phyloP scores from a whole-genome alignment of 192 early-diverging fungal genomes.

The Coemansia sp. region DNA sequence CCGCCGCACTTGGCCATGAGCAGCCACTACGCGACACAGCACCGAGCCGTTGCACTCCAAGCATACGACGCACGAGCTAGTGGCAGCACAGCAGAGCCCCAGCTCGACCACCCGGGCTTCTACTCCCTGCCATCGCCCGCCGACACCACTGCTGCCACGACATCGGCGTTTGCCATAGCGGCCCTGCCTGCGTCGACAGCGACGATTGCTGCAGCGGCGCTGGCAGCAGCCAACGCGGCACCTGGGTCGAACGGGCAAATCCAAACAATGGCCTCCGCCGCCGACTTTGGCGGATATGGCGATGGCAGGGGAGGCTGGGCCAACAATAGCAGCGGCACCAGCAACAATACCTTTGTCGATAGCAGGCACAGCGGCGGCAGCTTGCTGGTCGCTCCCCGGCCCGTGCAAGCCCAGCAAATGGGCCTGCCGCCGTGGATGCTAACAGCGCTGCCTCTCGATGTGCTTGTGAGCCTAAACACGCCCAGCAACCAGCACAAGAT shows the following conservation, averaged over 20 bases:
- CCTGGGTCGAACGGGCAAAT: conserved; percentile 5
- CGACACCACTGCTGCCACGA: conserved; percentile 10
- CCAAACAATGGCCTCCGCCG: conserved; percentile 17
- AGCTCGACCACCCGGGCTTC: neutral
- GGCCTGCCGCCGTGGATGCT: conserved; percentile 47
- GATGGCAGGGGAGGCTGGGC: conserved; percentile 7
- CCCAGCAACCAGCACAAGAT: conserved; percentile 39
- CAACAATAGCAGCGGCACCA: conserved; percentile 13
- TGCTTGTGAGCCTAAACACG: conserved; percentile 34
- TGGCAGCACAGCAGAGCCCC: neutral
- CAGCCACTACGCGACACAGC: conserved; percentile 6
- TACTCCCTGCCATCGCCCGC: neutral
- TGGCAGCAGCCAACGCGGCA: conserved; percentile 7
- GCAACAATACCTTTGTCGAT: conserved; percentile 17
- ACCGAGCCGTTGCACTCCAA: conserved; percentile 1
- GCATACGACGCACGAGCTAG: conserved; percentile 5
- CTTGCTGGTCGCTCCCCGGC: conserved; percentile 49
- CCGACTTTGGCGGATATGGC: neutral
- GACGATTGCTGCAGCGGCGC: conserved; percentile 13
- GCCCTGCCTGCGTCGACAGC: conserved; percentile 12
- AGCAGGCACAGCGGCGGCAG: conserved; percentile 24
- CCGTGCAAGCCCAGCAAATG: conserved; percentile 47
- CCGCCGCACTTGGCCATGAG: conserved; percentile 5
- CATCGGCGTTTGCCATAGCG: conserved; percentile 45
- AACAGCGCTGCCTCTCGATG: conserved; percentile 43